Conservation (phyloP, 2,329 filamentous ascomycete species). For the Colletotrichum tabaci region DNA sequence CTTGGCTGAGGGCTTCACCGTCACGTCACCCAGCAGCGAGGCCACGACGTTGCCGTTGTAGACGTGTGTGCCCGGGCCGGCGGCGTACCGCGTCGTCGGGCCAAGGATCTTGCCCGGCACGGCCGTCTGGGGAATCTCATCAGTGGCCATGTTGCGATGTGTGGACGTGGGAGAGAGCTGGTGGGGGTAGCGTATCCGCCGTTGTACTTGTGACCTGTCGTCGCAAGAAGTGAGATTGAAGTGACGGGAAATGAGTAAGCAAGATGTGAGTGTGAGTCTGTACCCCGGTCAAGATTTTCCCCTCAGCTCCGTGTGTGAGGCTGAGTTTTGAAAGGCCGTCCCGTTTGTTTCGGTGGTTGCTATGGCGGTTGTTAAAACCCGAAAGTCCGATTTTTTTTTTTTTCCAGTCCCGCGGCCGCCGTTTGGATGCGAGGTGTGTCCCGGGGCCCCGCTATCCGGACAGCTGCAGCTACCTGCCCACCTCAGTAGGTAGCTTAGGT, state of each 20-base stretch:
- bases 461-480: conserved; percentile 11
- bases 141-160: conserved; percentile 50
- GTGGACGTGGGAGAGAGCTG: conserved; percentile 25
- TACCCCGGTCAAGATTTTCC: conserved; percentile 3
- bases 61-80: conserved; percentile 89
- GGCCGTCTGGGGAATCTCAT: conserved; percentile 68
- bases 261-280: not conserved
- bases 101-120: conserved; percentile 89
- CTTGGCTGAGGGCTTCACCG: conserved; percentile 65
- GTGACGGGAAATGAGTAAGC: not conserved
- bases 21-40: conserved; percentile 83
- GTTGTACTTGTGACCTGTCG: not conserved
- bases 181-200: conserved; percentile 1
- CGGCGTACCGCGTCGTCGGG: conserved; percentile 73
- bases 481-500: not conserved
- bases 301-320: conserved; percentile 20
- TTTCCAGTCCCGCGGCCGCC: conserved; percentile 15
- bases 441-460: conserved; percentile 35
- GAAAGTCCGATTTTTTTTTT: conserved; percentile 41
- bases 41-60: conserved; percentile 82
- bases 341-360: conserved; percentile 27
- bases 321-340: conserved; percentile 19
- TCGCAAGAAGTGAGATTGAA: not conserved
- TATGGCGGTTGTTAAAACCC: conserved; percentile 33
- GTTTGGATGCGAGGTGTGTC: conserved; percentile 30